Evolutionary conservation across 108 stramenopile species (phyloP).

Genomic region (Stephanodiscus triporus): DNA sequence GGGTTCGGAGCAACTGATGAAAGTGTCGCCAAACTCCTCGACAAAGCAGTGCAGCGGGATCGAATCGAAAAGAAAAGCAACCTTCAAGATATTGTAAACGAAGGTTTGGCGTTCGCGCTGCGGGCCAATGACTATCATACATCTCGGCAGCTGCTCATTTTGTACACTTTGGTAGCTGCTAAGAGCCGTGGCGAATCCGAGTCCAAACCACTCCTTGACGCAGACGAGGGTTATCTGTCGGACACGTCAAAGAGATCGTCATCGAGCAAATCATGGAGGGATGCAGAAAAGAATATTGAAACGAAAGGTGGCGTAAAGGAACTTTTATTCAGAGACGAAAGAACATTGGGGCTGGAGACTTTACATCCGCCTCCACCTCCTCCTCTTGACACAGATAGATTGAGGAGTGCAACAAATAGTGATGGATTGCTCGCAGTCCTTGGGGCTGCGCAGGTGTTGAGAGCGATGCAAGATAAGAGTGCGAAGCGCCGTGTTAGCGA

Average conservation of each 20-base stretch:
- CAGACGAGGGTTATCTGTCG: conserved; percentile 7
- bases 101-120: conserved; percentile 81
- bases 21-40: conserved; percentile 76
- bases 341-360: conserved; percentile 30
- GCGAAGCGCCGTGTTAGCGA: conserved; percentile 74
- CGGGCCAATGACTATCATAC: conserved; percentile 86
- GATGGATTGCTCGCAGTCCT: conserved; percentile 87
- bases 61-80: conserved; percentile 50
- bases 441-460: conserved; percentile 83
- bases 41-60: conserved; percentile 77
- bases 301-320: not conserved
- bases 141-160: conserved; percentile 80
- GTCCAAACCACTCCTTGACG: conserved; percentile 24
- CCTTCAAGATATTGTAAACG: conserved; percentile 90
- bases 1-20: conserved; percentile 91
- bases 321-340: conserved; percentile 3
- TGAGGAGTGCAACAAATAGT: conserved; percentile 86
- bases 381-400: conserved; percentile 87
- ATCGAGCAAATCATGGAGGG: conserved; percentile 31
- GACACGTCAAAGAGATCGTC: conserved; percentile 23
- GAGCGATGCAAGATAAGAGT: conserved; percentile 84
- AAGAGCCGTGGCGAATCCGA: conserved; percentile 44
- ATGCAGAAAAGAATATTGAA: conserved; percentile 20
- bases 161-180: conserved; percentile 85
- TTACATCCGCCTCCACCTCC: conserved; percentile 71